These are phyloP conservation scores for Coemansia sp. DNA, from an alignment of 192 early-diverging fungal species.

Conservation along the genomic window DNA sequence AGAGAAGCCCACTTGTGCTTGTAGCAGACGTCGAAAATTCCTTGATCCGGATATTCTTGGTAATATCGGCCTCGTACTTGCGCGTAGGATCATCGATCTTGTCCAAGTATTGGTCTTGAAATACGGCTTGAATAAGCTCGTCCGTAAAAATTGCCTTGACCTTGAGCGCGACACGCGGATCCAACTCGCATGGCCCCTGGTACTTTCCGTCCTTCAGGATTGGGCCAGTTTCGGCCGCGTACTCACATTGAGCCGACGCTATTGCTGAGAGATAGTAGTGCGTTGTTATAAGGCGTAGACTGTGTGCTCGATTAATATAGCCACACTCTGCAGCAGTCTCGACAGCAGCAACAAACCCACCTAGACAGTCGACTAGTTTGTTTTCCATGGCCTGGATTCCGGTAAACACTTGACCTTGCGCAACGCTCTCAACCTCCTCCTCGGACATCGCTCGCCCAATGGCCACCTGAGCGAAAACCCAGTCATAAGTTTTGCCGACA, in stretches of 20 bases:
- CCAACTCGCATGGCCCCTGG: not conserved
- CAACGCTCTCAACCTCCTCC: conserved; percentile 60
- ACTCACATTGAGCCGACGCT: not conserved
- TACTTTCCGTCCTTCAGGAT: not conserved
- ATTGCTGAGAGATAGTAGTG: conserved; percentile 11
- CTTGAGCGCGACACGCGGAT: not conserved
- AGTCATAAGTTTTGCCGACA: conserved; percentile 58
- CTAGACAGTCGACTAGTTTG: conserved; percentile 68
- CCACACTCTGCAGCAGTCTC: conserved; percentile 45
- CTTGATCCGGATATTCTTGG: conserved; percentile 53
- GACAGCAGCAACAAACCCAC: conserved; percentile 57
- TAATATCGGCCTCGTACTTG: conserved; percentile 27
- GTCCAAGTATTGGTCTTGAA: not conserved
- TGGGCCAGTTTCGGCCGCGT: not conserved
- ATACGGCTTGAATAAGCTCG: not conserved
- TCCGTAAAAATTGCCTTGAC: not conserved
- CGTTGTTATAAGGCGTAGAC: not conserved
- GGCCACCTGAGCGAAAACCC: conserved; percentile 61
- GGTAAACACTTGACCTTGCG: conserved; percentile 66
- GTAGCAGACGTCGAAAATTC: conserved; percentile 38
- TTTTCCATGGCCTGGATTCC: conserved; percentile 60
- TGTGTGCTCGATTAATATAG: not conserved
- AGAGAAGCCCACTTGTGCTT: not conserved
- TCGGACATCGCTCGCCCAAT: conserved; percentile 57
- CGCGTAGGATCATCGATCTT: not conserved